Percentiles rank a stretch among this genome's conserved stretches.
Conservation (phyloP, 176 grass and related monocot species). For the Bolboschoenus planiculmis region DNA sequence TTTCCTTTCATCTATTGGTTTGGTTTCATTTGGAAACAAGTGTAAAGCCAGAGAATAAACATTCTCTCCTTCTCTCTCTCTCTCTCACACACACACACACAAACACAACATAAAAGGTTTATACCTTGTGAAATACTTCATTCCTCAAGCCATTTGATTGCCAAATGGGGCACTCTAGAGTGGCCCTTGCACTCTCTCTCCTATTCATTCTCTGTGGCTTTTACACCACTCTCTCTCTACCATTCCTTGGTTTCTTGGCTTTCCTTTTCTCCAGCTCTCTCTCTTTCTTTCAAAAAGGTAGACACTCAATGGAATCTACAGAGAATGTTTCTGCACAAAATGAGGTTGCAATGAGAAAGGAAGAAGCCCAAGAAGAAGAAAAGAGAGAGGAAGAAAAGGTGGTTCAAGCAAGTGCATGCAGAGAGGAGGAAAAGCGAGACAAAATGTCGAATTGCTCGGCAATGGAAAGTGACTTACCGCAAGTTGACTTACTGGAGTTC, state of each 20-base stretch:
- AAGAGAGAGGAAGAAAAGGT: not conserved
- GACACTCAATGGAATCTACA: conserved; percentile 27
- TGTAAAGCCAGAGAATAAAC: conserved; percentile 7
- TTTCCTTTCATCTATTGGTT: not conserved
- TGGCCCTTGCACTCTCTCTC: conserved; percentile 56
- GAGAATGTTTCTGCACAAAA: conserved; percentile 6
- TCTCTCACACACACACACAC: not conserved
- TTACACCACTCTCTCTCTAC: conserved; percentile 49
- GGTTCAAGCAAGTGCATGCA: not conserved
- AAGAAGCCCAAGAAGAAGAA: conserved; percentile 18
- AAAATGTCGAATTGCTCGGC: not conserved
- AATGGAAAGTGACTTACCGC: conserved; percentile 15
- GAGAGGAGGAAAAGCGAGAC: not conserved
- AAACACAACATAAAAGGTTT: not conserved
- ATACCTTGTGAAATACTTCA: conserved; percentile 21
- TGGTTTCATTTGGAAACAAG: not conserved
- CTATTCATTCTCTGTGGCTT: conserved; percentile 69
- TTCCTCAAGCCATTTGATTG: conserved; percentile 8
- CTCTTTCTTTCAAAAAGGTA: conserved; percentile 51
- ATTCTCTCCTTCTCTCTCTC: not conserved
- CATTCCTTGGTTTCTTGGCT: conserved; percentile 50
- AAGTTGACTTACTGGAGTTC: conserved; percentile 20
- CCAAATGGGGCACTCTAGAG: conserved; percentile 28
- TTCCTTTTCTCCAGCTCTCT: conserved; percentile 49
- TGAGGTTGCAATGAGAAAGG: conserved; percentile 31